phyloP scores from a whole-genome alignment of 179 eudicot species.

The Corrigiola litoralis region DNA sequence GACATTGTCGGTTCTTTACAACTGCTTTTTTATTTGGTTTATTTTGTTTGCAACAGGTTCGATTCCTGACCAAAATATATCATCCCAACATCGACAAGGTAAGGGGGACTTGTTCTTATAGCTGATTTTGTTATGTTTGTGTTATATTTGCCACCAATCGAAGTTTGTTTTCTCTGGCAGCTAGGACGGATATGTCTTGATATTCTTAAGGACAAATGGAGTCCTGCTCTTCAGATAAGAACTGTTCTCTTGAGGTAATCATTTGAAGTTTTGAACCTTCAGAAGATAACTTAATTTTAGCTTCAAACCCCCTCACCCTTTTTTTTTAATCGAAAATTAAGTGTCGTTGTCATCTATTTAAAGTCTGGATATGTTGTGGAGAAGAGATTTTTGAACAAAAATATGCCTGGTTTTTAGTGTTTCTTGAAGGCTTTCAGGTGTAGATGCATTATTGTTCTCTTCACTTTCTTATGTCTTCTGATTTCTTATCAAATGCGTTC shows the following conservation, averaged over 20 bases:
- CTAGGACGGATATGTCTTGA: conserved; percentile 98
- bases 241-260: conserved; percentile 82
- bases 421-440: too few species aligned
- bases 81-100: conserved; percentile 97
- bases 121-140: not conserved
- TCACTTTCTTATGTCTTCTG: not conserved
- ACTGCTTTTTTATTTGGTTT: not conserved
- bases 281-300: not conserved
- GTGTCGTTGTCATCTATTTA: not conserved
- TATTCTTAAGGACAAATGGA: conserved; percentile 95
- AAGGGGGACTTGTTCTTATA: not conserved
- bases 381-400: too few species aligned
- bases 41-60: conserved; percentile 58
- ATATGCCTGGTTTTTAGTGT: too few species aligned
- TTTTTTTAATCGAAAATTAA: too few species aligned
- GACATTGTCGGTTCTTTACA: not conserved
- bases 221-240: conserved; percentile 97
- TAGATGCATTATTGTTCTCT: too few species aligned
- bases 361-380: too few species aligned
- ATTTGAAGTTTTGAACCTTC: not conserved
- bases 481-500: too few species aligned
- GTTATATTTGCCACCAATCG: not conserved
- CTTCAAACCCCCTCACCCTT: not conserved
- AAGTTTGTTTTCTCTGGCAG: conserved; percentile 29
- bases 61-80: conserved; percentile 96